Percentiles rank a stretch among this genome's conserved stretches.
phyloP scores from a whole-genome alignment of 108 stramenopile species.

The Tribonema minus region DNA sequence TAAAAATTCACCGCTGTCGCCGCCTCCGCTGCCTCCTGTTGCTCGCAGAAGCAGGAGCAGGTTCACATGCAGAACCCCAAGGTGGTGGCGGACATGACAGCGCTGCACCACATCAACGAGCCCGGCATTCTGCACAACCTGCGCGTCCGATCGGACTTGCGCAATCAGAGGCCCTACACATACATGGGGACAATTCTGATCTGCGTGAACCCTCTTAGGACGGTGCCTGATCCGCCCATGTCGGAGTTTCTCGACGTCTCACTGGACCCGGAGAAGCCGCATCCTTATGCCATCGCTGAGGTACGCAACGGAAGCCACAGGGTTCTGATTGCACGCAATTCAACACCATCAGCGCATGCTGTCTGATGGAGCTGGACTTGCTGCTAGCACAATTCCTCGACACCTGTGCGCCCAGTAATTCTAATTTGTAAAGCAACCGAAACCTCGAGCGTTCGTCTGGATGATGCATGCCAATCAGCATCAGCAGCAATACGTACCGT shows the following conservation, averaged over 20 bases:
- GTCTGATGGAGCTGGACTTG: too few relatives aligned
- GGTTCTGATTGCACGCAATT: background rate
- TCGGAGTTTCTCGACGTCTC: slow-evolving; percentile 6
- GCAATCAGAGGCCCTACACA: slow-evolving; percentile 35
- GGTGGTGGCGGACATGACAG: slow-evolving; percentile 73
- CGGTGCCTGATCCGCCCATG: slow-evolving; percentile 42
- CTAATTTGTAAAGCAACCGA: too few relatives aligned
- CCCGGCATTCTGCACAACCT: slow-evolving; percentile 74
- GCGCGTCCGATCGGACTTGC: background rate
- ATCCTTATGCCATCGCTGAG: slow-evolving; percentile 38
- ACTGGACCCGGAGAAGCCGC: slow-evolving; percentile 25
- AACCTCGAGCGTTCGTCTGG: too few relatives aligned
- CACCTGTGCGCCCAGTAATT: too few relatives aligned
- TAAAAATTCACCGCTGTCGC: too few relatives aligned
- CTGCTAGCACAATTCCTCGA: too few relatives aligned
- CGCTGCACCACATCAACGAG: slow-evolving; percentile 82
- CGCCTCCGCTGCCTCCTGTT: background rate
- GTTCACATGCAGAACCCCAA: slow-evolving; percentile 21
- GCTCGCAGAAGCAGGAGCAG: background rate
- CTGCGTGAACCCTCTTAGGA: slow-evolving; percentile 76
- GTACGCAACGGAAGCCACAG: background rate
- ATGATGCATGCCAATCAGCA: too few relatives aligned
- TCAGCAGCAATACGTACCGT: too few relatives aligned
- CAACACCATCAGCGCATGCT: too few relatives aligned
- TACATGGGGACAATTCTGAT: slow-evolving; percentile 67